Conservation (phyloP, 108 stramenopile genomes). For the Parietichytrium sp. region DNA sequence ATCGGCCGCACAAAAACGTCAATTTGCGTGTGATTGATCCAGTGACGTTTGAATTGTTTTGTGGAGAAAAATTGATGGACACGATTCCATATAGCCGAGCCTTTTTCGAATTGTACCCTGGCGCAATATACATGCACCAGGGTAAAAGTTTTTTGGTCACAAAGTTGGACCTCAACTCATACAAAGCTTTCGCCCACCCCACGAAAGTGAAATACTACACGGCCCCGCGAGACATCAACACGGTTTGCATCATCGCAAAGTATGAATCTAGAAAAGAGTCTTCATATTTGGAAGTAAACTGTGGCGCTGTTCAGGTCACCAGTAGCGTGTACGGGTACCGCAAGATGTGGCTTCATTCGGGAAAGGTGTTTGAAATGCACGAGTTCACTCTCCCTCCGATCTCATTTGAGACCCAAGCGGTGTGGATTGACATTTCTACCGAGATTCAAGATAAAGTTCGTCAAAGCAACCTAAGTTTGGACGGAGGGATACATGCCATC, state of each 20-base stretch:
- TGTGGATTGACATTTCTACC: conserved; percentile 80
- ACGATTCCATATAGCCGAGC: conserved; percentile 49
- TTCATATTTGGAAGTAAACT: not conserved
- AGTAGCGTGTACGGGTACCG: conserved; percentile 47
- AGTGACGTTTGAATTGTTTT: conserved; percentile 71
- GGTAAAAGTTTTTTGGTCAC: conserved; percentile 71
- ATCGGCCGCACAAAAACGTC: conserved; percentile 69
- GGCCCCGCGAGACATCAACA: conserved; percentile 50
- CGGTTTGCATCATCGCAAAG: conserved; percentile 51
- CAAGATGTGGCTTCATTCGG: conserved; percentile 40
- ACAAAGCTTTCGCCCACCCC: conserved; percentile 47
- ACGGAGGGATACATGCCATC: conserved; percentile 80
- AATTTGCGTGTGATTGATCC: conserved; percentile 77
- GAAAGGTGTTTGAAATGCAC: conserved; percentile 52
- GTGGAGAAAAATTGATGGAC: conserved; percentile 43
- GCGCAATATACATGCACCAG: conserved; percentile 78
- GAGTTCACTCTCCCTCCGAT: conserved; percentile 80
- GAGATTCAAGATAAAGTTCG: conserved; percentile 44
- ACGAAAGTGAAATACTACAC: conserved; percentile 59
- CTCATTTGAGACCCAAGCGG: conserved; percentile 83
- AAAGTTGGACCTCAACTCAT: conserved; percentile 61
- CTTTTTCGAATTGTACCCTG: conserved; percentile 80
- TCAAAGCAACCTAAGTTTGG: conserved; percentile 36
- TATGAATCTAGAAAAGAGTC: not conserved
- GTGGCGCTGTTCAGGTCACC: conserved; percentile 38